These are phyloP conservation scores for Fusarium tjaetaba DNA, from an alignment of 2,329 filamentous ascomycete genomes.

Conservation along the genomic window DNA sequence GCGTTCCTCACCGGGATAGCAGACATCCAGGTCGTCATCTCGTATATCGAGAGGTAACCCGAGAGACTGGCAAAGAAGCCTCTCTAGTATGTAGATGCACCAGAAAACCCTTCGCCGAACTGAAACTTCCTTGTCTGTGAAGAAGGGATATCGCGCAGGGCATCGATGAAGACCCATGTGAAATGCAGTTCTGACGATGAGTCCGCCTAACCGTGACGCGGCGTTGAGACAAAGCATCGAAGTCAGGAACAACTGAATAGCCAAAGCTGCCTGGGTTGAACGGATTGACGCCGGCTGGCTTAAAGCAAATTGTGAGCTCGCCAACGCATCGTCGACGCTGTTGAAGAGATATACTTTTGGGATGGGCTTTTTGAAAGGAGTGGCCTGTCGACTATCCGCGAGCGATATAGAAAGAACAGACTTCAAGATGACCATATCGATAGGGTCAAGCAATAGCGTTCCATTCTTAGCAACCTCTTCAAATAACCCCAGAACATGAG, in stretches of 20 bases:
- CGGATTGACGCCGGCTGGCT: constrained; percentile 58
- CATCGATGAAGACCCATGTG: constrained; percentile 69
- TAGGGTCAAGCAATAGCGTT: neutral
- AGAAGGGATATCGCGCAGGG: constrained; percentile 61
- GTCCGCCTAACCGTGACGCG: constrained; percentile 64
- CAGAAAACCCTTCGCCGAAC: constrained; percentile 65
- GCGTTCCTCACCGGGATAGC: constrained; percentile 60
- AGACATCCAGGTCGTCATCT: constrained; percentile 68
- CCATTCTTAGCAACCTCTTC: constrained; percentile 53
- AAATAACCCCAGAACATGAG: constrained; percentile 58
- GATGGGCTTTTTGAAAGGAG: constrained; percentile 43
- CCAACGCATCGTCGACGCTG: constrained; percentile 60
- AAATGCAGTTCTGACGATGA: constrained; percentile 64
- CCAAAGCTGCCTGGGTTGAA: constrained; percentile 61
- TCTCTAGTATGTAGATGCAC: constrained; percentile 65
- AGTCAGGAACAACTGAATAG: constrained; percentile 64
- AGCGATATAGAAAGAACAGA: constrained; percentile 64
- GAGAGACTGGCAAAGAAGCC: constrained; percentile 65
- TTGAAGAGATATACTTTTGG: constrained; percentile 58
- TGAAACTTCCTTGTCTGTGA: constrained; percentile 56
- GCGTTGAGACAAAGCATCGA: constrained; percentile 66
- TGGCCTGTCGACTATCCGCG: constrained; percentile 60
- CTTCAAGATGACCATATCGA: constrained; percentile 36
- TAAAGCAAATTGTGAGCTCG: constrained; percentile 58
- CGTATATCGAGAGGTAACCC: constrained; percentile 64